Base-by-base conservation (phyloP, 108 stramenopile species). In the Aurantiochytrium sp. region DNA sequence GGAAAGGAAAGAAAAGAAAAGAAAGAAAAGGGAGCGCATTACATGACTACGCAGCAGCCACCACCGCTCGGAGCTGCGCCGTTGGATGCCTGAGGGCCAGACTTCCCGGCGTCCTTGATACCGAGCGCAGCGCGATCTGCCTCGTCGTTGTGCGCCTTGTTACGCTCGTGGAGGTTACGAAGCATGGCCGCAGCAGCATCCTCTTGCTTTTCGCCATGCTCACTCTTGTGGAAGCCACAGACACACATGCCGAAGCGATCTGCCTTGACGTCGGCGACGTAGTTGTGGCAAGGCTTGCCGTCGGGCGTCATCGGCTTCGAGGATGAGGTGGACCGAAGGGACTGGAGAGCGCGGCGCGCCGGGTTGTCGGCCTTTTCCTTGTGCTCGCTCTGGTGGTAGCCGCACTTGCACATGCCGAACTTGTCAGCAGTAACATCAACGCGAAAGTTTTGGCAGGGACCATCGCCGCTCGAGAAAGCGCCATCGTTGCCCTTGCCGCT, bases 331-430 rank as follows among this genome's bases (percentile, higher is more conserved):
- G 51, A 0, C 51, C 45, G 42, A 5, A 83, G 73, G 8, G 73
- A 83, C 51, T 51, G 44, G 49, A 83, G 51, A 6, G 73, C 73
- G 23, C 51, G 21, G 73, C 73, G 73, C 12, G 73, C 73, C n/a
- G 73, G 73, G 73, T 83, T 83, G 45, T 51, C 51, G 2, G 44
- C 51, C 73, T 83, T 83, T 10, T 12, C 73, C 73, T 51, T 53
- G 73, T 83, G 73, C 51, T 83, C 73, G 51, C 73, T 83, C 51
- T 83, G 73, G 51, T 53, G 73, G 21, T 21, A 53, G n/a, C 73
- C 73, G 51, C 73, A 83, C 28, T 83, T 83, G 73, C 73, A 83
- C 73, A 83, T 83, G 51, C 73, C 73, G n/a, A 83, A 83, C n/a
- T 83, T 53, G 51, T 47, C 44, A 18, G 73, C 73, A 44, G 73